Conservation (phyloP, 2,329 filamentous ascomycete genomes). For the Botrytis sinoallii region DNA sequence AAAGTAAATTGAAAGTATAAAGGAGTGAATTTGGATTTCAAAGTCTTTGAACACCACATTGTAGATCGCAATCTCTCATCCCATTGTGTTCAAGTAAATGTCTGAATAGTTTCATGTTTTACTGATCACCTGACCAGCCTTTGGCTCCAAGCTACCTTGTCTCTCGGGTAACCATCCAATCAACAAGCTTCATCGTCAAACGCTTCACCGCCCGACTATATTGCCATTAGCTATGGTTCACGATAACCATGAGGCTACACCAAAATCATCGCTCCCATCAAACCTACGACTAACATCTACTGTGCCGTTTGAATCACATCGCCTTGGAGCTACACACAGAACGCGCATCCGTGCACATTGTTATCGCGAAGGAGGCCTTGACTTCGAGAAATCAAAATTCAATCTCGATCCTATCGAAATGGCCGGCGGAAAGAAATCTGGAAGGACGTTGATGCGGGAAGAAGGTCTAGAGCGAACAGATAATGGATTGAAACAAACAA, state of each 20-base stretch:
- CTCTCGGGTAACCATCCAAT: constrained; percentile 6
- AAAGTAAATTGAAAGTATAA: background rate
- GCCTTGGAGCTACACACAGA: background rate
- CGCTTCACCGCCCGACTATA: background rate
- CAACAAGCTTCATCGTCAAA: background rate
- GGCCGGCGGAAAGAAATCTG: constrained; percentile 38
- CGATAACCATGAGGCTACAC: background rate
- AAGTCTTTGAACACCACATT: background rate
- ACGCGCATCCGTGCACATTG: background rate
- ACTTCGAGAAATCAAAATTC: background rate
- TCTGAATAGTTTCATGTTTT: background rate
- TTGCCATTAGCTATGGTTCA: background rate
- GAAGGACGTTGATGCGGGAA: constrained; percentile 39
- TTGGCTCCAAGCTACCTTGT: background rate
- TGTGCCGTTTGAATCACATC: background rate
- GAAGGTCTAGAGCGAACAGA: constrained; percentile 87
- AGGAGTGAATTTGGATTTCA: background rate
- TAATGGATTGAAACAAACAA: constrained; percentile 95
- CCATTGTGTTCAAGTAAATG: background rate
- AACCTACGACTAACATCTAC: background rate
- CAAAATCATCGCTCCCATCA: background rate
- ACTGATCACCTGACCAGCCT: background rate
- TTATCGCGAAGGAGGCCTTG: background rate
- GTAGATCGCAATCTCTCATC: background rate
- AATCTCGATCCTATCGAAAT: constrained; percentile 24